Base-by-base conservation (phyloP, 371 early-diverging fungal species). In the Zychaea mexicana region DNA sequence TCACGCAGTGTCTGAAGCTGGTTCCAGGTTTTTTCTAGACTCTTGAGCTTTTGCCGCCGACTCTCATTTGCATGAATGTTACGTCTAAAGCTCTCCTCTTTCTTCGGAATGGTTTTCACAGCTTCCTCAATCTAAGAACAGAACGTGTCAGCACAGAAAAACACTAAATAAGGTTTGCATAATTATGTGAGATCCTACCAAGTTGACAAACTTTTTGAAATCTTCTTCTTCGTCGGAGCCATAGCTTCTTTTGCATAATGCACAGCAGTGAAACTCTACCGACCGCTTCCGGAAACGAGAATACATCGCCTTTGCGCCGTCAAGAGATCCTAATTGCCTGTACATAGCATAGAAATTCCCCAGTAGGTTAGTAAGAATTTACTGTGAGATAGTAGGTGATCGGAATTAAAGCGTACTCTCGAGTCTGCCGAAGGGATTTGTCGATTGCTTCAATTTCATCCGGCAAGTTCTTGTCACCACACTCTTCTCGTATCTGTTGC, bases 201-300 rank as follows among this genome's bases (percentile, higher is more conserved):
- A 81, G 28, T 63, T 46, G 2, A 85, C 31, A 62, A 93, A 90
- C 5, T 65, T 60, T 15, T 77, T 72, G 15, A 81, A 72, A 27
- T 90, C 88, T 2, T 69, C 58, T 8, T 79, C 76, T 38, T 71
- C 66, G 7, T 60, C 54, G 68, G 90, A 91, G 0, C 69, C 54
- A 70, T 91, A 93, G 0, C 68, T 77, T 17, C 91, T 84, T n/a
- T 65, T 70, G 72, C 95, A 95, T 3, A 94, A 70, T 2, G 93
- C 90, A 60, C 95, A 95, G 33, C 80, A 68, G 24, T 86, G 75
- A 19, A 70, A 68, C 2, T 67, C 63, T 21, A 85, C 65, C 33
- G 83, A 76, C 39, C 81, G 71, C 31, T 69, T 65, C 38, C 86
- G 68, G 53, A 86, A 93, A 7, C 86, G 78, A 27, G 58, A 62